Evolutionary conservation across 306 rosid species (phyloP), one percentile per base, ranked within the genome.

Genomic region (Canavalia gladiata): DNA sequence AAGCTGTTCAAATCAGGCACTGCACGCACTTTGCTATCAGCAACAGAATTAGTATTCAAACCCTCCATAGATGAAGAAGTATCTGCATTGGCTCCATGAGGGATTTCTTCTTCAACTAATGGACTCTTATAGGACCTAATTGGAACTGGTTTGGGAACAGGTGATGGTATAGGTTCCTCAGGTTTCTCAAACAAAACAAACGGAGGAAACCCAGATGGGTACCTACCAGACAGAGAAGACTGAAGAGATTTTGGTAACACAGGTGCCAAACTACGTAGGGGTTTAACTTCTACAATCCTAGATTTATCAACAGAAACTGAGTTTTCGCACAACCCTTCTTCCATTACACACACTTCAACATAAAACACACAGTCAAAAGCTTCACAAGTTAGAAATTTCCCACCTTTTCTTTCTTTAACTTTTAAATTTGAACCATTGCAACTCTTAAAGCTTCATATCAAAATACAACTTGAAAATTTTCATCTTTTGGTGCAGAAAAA

Each of bases 221-320:
- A 84, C 33, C 39, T 45, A 2, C 70, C 77, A 62, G 64, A 75
- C 33, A 64, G 35, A 2, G 89, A 78, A 73, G 70, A 77, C 50
- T 78, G 68, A 81, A 85, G n/a, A 28, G 76, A 25, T 55, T 39
- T 75, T 8, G 96, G 90, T 11, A 91, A 88, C 65, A 91, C 83
- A 0, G 90, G 93, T 50, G 77, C 84, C 72, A 91, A 77, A 86
- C 83, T 80, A 72, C 93, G 91, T 73, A 91, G 42, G 49, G 93
- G 91, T 69, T 83, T 89, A 6, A 68, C 86, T 59, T 91, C 89
- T 71, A 91, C 74, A 83, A 88, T 81, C 73, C 41, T 66, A 39
- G 90, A 81, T 84, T 86, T 88, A 69, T 89, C 90, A 76, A 86
- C 18, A 7, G 86, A 88, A 79, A 51, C 70, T 9, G 89, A 59